A percentile compares a stretch with the other conserved stretches of the same genome.
Evolutionary conservation across 2,329 filamentous ascomycete species (phyloP).

Genomic region (Penicillium sp.): DNA sequence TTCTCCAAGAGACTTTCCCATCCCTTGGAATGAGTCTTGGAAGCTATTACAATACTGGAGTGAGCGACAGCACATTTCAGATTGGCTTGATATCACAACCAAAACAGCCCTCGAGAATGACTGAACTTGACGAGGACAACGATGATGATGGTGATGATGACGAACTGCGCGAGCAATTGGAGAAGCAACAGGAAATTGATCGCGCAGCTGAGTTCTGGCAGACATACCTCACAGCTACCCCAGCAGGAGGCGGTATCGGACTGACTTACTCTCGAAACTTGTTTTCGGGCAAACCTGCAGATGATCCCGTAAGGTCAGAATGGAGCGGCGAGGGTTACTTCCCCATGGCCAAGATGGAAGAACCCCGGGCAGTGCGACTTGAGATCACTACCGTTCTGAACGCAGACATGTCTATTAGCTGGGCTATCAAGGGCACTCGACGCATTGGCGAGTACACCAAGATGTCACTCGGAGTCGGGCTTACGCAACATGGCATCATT

Average conservation of each 20-base stretch:
- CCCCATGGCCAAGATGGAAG: slow-evolving; percentile 27
- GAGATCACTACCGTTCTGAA: slow-evolving; percentile 30
- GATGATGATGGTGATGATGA: slow-evolving; percentile 23
- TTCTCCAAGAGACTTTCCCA: slow-evolving; percentile 24
- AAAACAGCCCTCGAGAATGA: slow-evolving; percentile 10
- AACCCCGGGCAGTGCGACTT: slow-evolving; percentile 34
- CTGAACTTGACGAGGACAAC: slow-evolving; percentile 26
- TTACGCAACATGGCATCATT: slow-evolving; percentile 37
- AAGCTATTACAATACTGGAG: slow-evolving; percentile 15
- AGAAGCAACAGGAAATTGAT: slow-evolving; percentile 19
- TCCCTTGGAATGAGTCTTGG: slow-evolving; percentile 24
- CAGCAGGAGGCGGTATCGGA: slow-evolving; percentile 27
- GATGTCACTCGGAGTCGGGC: slow-evolving; percentile 39
- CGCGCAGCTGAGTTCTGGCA: slow-evolving; percentile 36
- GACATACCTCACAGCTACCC: slow-evolving; percentile 29
- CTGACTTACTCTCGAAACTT: slow-evolving; percentile 39
- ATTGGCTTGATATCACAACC: slow-evolving; percentile 34
- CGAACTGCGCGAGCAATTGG: slow-evolving; percentile 3
- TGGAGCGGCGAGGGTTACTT: slow-evolving; percentile 43
- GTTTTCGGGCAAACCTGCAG: slow-evolving; percentile 34
- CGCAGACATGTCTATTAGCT: slow-evolving; percentile 30
- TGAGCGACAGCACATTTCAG: slow-evolving; percentile 32
- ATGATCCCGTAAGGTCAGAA: slow-evolving; percentile 36
- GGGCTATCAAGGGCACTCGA: slow-evolving; percentile 37
- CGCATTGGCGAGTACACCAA: slow-evolving; percentile 38